phyloP scores from a whole-genome alignment of 2,329 filamentous ascomycete species.

The Rutstroemia sp. region DNA sequence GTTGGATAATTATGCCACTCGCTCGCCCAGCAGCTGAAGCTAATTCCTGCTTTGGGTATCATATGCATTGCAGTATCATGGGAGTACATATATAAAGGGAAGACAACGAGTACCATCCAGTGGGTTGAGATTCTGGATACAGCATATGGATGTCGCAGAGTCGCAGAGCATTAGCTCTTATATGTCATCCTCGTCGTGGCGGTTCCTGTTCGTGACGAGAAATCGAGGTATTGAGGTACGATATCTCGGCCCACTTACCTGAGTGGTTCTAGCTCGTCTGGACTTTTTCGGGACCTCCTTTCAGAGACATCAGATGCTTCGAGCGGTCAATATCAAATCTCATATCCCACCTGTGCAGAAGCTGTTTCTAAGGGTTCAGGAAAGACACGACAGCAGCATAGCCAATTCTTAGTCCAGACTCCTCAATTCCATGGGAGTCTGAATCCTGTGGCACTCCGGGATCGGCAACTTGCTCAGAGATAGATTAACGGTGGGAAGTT shows the following conservation, averaged over 20 bases:
- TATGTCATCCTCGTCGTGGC: neutral
- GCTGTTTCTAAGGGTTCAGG: too few relatives aligned
- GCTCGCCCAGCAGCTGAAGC: neutral
- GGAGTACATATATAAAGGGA: constrained; percentile 7
- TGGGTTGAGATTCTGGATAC: constrained; percentile 4
- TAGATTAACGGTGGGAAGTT: constrained; percentile 7
- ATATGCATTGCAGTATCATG: constrained; percentile 2
- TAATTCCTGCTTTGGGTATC: constrained; percentile 1
- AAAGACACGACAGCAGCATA: too few relatives aligned
- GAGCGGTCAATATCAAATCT: too few relatives aligned
- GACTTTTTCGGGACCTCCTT: too few relatives aligned
- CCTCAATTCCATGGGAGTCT: neutral
- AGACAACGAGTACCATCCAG: constrained; percentile 3
- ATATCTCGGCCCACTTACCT: too few relatives aligned
- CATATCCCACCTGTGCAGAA: too few relatives aligned
- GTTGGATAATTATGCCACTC: neutral
- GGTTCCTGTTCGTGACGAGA: neutral
- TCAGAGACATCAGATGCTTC: too few relatives aligned
- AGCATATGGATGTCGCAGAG: constrained; percentile 1
- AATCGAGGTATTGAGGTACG: neutral
- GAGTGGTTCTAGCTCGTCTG: too few relatives aligned
- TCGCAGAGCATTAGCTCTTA: constrained; percentile 2
- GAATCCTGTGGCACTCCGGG: constrained; percentile 1
- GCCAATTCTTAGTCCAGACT: neutral
- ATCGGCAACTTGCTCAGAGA: constrained; percentile 5